These are phyloP conservation scores for Nicotiana tabacum DNA, from an alignment of 257 asterid genomes.

Conservation along the genomic window DNA sequence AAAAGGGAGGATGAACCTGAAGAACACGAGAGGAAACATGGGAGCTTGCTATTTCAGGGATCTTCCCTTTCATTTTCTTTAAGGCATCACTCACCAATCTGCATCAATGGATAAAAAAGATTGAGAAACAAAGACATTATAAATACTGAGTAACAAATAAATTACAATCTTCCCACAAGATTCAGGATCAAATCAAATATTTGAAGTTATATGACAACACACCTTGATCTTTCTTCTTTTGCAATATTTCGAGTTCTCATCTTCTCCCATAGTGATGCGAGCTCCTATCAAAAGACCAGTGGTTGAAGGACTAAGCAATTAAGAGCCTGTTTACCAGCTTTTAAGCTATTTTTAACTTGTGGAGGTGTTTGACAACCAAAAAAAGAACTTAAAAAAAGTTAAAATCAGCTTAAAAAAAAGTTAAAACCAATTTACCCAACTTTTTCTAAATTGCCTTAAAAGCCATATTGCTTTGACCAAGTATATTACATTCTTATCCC, in stretches of 20 bases:
- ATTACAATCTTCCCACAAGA: background rate
- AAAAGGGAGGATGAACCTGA: slow-evolving; percentile 48
- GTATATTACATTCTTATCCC: no score
- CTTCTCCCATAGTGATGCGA: slow-evolving; percentile 80
- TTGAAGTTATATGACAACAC: slow-evolving; percentile 2
- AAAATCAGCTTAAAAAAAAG: no score
- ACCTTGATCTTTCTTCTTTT: slow-evolving; percentile 80
- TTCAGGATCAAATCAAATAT: background rate
- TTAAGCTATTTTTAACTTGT: no score
- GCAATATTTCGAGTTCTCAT: slow-evolving; percentile 74
- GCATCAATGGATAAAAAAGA: background rate
- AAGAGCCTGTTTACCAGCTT: no score
- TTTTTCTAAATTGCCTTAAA: no score
- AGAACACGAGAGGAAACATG: slow-evolving; percentile 90
- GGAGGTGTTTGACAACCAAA: no score
- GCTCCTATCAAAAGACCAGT: slow-evolving; percentile 51
- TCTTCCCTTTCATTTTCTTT: slow-evolving; percentile 82
- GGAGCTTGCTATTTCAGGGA: slow-evolving; percentile 82
- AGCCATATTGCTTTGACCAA: no score
- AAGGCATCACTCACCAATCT: slow-evolving; percentile 84
- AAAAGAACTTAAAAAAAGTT: no score
- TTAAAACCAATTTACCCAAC: no score
- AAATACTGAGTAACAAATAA: background rate
- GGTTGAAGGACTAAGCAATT: slow-evolving; percentile 7
- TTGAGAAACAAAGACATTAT: background rate